Conservation (phyloP, 495 filamentous ascomycete species). For the Geoglossum glabrum region DNA sequence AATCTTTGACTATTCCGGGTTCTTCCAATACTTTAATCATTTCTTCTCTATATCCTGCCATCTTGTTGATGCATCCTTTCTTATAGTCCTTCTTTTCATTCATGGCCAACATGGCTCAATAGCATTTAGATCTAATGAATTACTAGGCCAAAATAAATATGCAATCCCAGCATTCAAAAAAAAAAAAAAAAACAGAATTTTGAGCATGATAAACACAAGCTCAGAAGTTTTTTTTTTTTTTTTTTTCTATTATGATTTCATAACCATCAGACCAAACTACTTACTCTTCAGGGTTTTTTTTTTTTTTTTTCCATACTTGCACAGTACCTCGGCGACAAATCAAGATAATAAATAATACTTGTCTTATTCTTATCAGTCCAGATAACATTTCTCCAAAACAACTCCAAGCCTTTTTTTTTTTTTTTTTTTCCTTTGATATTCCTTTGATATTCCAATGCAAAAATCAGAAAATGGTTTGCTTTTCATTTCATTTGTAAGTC, state of each 20-base stretch:
- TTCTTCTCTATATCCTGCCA: constrained; percentile 6
- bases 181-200: constrained; percentile 10
- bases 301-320: constrained; percentile 11
- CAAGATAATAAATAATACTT: constrained; percentile 10
- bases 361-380: constrained; percentile 17
- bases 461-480: not conserved
- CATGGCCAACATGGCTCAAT: constrained; percentile 17
- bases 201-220: constrained; percentile 13
- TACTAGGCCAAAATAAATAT: constrained; percentile 13
- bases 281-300: constrained; percentile 2
- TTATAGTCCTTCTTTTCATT: constrained; percentile 17
- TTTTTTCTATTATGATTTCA: constrained; percentile 16
- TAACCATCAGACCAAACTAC: constrained; percentile 6
- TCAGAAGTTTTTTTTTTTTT: constrained; percentile 13
- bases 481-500: not conserved
- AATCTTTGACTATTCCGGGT: constrained; percentile 11
- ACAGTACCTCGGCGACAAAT: constrained; percentile 8
- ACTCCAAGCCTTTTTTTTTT: not conserved
- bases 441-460: not conserved
- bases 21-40: constrained; percentile 10
- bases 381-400: constrained; percentile 13
- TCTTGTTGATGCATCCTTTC: constrained; percentile 8
- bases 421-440: no score
- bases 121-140: constrained; percentile 19
- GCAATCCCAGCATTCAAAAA: constrained; percentile 6